Base-by-base conservation (phyloP, 148 eudicot genomes). In the Vaccinium vitisidaea region DNA sequence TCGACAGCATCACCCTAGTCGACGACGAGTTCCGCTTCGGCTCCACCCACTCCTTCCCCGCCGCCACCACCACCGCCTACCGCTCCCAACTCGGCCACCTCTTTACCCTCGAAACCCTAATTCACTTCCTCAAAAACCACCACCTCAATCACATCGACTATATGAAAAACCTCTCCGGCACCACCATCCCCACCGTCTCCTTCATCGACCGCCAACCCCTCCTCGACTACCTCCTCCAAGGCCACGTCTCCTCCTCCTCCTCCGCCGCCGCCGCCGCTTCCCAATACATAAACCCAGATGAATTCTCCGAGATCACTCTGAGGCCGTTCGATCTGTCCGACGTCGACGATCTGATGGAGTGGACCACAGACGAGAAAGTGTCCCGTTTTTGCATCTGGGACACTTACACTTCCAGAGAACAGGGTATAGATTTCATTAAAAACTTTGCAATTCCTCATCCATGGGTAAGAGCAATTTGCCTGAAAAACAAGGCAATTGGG, bases 41-140 rank as follows among this genome's bases (percentile, higher is more conserved):
- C 81, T 83, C 83, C 43, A 88, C 84, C 53, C 89, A 88, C 90
- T 36, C 90, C 56, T 97, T 95, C 92, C 98, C 98, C 2, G 88
- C 90, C 87, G 25, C 87, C 54, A 32, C 81, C 83, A 91, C 91
- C 63, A 95, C 98, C 25, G 93, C 99, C 0, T 97, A 95, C 85
- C 91, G 91, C 19, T 94, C 99, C 8, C 94, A 95, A 78, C 93
- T 89, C 75, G 93, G 93, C 61, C 88, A 84, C 50, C 92, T 89
- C 88, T 95, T 95, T 92, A 90, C 98, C 4, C 97, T 97, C 77
- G 98, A 97, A 85, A 92, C 97, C 89, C 95, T 97, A 39, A 89
- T 97, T 77, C 90, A 87, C 90, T 95, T 93, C 88, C 82, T 93
- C 86, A 90, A 88, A 71, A 89, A 97, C 82, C 92, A 91, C 83